Evolutionary conservation across 208 protist genomes (phyloP), one percentile per base, ranked within the genome.

Genomic region (Leishmania mexicana): DNA sequence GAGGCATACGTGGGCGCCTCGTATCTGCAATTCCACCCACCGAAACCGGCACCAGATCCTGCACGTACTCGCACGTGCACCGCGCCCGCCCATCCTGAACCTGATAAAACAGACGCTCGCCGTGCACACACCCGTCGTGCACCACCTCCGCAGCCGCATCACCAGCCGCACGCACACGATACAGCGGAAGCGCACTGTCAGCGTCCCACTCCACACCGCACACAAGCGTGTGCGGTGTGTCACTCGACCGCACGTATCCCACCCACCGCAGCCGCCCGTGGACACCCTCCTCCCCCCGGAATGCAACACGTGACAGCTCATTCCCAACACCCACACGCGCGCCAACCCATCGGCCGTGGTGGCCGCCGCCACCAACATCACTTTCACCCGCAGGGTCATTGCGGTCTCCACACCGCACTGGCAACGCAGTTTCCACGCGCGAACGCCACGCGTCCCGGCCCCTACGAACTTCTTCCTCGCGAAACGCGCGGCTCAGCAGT

Each of bases 161-260:
- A 15, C 42, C 76, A 42, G 13, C 17, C 40, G 75, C 17, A 15
- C 70, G n/a, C 45, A 4, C 17, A 54, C 79, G 75, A 75, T 81
- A 79, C 57, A 5, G 65, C 81, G 75, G 76, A 60, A 79, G 73
- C 75, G 62, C 76, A 62, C 68, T 80, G 35, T 64, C 76, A 17
- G 78, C 79, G 49, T 85, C 78, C 91, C 93, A 96, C 87, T 93
- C 89, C 78, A 96, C 89, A 2, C 93, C 93, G 0, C 89, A 90
- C 51, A 86, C 82, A 54, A 94, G 78, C 35, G 57, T 77, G 70
- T 83, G 60, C 54, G 78, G 85, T 47, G 71, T 78, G 38, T 88
- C 87, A 73, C 88, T 85, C 75, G 89, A 89, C 28, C 79, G 79
- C n/a, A 87, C 60, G 49, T 87, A 83, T 35, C 93, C 91, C 24